Base-by-base conservation (phyloP, 2,329 filamentous ascomycete genomes). In the Paradendryphiella salina region DNA sequence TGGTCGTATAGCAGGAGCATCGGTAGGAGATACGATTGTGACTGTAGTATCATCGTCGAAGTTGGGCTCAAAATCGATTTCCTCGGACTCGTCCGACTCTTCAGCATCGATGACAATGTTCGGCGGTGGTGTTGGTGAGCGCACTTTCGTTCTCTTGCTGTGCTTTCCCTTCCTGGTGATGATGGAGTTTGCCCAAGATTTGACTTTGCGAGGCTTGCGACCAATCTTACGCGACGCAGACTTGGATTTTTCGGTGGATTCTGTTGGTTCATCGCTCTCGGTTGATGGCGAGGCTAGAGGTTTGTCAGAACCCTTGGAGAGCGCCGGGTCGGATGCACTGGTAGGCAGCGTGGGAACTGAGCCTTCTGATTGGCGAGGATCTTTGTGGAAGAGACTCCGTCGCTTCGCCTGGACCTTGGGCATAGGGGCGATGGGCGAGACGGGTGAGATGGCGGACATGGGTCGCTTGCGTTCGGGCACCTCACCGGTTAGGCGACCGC, bases 101-200 rank as follows among this genome's bases (percentile, higher is more conserved):
- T 71, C 70, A 10, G 46, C 38, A 44, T 69, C 66, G n/a, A 49
- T 36, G n/a, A 51, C 46, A 7, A 46, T 35, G 21, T 62, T 60
- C 42, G 69, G 64, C 14, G 71, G 69, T 32, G 60, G 63, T 13
- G 69, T 71, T 2, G 68, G 55, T 6, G 61, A 48, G 23, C 71
- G 59, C 29, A 56, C 55, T 73, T 80, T 72, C 66, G 73, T 67
- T 65, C 77, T 76, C 59, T 79, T 76, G 57, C 73, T 66, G 13
- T 78, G 77, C 14, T 78, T 87, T 0, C 80, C 75, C 57, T 85
- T 88, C 4, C 82, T 78, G 13, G 83, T 82, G 6, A 90, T 76
- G 49, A 88, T 86, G 2, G 84, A 83, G 26, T 85, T 85, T 14
- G 84, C 83, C 85, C 85, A 88, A 3, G 81, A 81, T 65, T 89